Evolutionary conservation across 1,284 basidiomycete species (phyloP), one percentile per base, ranked within the genome.

Genomic region (Ustilago loliicola): DNA sequence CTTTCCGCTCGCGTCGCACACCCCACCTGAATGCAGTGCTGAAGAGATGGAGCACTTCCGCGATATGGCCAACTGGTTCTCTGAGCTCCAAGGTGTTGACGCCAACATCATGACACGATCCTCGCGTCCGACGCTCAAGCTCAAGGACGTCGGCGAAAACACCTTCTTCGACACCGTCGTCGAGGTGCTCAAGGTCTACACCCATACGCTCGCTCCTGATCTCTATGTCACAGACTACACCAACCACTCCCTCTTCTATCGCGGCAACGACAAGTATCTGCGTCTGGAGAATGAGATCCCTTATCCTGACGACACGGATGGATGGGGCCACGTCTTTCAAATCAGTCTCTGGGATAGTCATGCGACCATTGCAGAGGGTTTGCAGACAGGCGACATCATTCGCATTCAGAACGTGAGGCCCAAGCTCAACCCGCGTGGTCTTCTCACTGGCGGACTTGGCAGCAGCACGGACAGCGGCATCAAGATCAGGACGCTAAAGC

Each of bases 221-320:
- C 56, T 83, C 34, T 83, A 83, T 66, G 79, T 83, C 34, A 79
- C 82, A n/a, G 82, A 83, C 62, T 83, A 81, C 52, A 80, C 81
- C 55, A 55, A 62, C 13, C 72, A 83, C 55, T n/a, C 65, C 1
- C 63, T 70, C 34, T 78, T 82, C 59, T 77, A 60, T 21, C 63
- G 66, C 25, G 75, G 73, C 27, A 80, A 79, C 61, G 80, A 83
- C 68, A 73, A 75, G 50, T 72, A 77, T 45, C 64, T 76, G 11
- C 50, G 42, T 3, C 42, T 63, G 13, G 67, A 74, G 7, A 66
- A 34, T 32, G 13, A 51, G 19, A 25, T 76, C 11, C 66, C 66
- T 3, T 76, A 79, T 40, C 73, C 73, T 7, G 72, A 76, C 47
- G 63, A 71, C 25, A 54, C 60, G 19, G 70, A 74, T 32, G 72